Conservation (phyloP, 1,139 yeast species). For the Trichomonascaceae sp. region DNA sequence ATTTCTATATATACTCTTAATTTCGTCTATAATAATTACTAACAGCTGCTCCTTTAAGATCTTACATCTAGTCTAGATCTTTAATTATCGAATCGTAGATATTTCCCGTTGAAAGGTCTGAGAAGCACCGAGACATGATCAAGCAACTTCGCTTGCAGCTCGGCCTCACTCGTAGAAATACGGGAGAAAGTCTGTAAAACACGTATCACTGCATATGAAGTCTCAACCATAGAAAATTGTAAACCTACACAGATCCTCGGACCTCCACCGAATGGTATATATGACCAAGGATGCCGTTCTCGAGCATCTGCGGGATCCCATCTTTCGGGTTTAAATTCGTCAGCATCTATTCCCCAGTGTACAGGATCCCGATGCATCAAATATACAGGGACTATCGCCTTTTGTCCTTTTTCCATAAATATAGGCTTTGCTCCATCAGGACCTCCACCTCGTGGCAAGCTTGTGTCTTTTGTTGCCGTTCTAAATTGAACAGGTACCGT, state of each 20-base stretch:
- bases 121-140: not conserved
- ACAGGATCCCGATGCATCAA: conserved; percentile 42
- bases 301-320: conserved; percentile 32
- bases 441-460: conserved; percentile 51
- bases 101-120: not conserved
- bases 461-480: conserved; percentile 41
- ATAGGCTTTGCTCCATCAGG: conserved; percentile 39
- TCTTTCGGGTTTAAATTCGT: conserved; percentile 46
- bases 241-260: conserved; percentile 58
- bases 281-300: conserved; percentile 39
- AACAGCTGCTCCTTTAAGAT: too few relatives aligned
- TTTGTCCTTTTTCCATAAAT: conserved; percentile 43
- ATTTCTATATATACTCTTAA: too few relatives aligned
- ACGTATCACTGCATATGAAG: conserved; percentile 42
- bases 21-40: too few relatives aligned
- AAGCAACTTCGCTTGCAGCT: not conserved
- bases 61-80: too few relatives aligned
- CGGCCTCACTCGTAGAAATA: conserved; percentile 8
- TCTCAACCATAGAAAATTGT: conserved; percentile 54
- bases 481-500: conserved; percentile 51
- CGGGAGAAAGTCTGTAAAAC: conserved; percentile 32
- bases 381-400: conserved; percentile 41
- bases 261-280: conserved; percentile 54
- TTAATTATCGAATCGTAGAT: not conserved
- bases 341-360: conserved; percentile 46